A percentile compares a stretch with the other conserved stretches of the same genome.
These are phyloP conservation scores for Schizophyllum amplum DNA, from an alignment of 1,284 basidiomycete species.

Conservation along the genomic window DNA sequence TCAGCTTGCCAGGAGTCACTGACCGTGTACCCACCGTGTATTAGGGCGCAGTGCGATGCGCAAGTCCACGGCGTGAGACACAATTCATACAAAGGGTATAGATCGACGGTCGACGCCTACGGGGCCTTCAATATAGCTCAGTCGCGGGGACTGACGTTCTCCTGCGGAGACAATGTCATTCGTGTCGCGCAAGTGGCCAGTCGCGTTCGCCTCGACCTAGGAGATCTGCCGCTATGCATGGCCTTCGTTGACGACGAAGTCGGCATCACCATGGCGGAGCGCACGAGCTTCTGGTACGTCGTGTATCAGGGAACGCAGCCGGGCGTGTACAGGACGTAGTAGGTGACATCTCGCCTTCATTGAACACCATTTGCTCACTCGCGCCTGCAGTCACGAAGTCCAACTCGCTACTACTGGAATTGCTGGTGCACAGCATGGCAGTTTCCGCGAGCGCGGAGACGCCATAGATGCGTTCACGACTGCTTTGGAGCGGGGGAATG, in stretches of 20 bases:
- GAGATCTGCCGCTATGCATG: neutral
- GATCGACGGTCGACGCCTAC: neutral
- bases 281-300: neutral
- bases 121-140: conserved; percentile 4
- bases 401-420: too few species aligned
- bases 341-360: too few species aligned
- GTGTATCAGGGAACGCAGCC: conserved; percentile 3
- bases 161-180: too few species aligned
- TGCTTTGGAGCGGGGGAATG: too few species aligned
- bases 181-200: too few species aligned
- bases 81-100: conserved; percentile 2
- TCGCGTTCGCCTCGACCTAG: neutral
- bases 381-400: too few species aligned
- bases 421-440: too few species aligned
- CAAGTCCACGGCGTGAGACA: neutral
- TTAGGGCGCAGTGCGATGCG: neutral
- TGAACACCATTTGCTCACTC: too few species aligned
- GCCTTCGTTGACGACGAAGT: neutral
- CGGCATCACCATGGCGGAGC: neutral
- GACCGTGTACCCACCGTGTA: too few species aligned
- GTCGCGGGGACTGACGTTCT: neutral
- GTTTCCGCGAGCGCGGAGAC: too few species aligned
- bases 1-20: too few species aligned
- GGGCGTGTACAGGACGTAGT: conserved; percentile 5
- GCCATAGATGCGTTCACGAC: too few species aligned